Evolutionary conservation across 768 basidiomycete genomes (phyloP), one percentile per base, ranked within the genome.

Genomic region (Rhizopogon salebrosus): DNA sequence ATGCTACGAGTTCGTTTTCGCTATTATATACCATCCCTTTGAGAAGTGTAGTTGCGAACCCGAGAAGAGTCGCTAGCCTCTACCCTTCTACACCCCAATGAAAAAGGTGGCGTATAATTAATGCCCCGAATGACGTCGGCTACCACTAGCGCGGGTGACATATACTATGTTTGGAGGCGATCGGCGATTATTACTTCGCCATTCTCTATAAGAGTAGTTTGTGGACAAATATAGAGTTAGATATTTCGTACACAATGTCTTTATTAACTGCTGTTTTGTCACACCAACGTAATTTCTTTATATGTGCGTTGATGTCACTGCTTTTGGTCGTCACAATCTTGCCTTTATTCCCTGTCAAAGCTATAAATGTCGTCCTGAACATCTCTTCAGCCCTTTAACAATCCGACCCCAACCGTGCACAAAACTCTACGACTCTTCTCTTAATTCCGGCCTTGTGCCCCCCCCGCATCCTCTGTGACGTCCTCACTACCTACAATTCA

Each of bases 271-370:
- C 62, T 66, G 61, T 63, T 57, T 52, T 41, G 27, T 58, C 38
- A 55, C 52, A 49, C 14, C 60, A 53, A 60, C 60, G 55, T 59
- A 59, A 66, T 31, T 46, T 46, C 51, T n/a, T 54, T 35, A 53
- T 54, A 52, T 51, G 43, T 39, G n/a, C 22, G 27, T 62, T 69
- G 68, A 69, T 70, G 66, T 68, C 68, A 68, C 64, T 58, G 48
- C 53, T 59, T 37, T 49, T 49, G 51, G 48, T 49, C 41, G 51
- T 53, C 57, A 58, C 57, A 56, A 66, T 63, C 39, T 41, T 52
- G 54, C 57, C 61, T 62, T 67, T 67, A 54, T 67, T 58, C 39
- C 57, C 62, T 57, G 41, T 50, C 39, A 43, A 39, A 48, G 57
- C 48, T 67, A 67, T 69, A 69, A 67, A 67, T 63, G 26, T 54